Evolutionary conservation across 2,329 filamentous ascomycete species (phyloP).

Genomic region (Emergomyces pasteurianus): DNA sequence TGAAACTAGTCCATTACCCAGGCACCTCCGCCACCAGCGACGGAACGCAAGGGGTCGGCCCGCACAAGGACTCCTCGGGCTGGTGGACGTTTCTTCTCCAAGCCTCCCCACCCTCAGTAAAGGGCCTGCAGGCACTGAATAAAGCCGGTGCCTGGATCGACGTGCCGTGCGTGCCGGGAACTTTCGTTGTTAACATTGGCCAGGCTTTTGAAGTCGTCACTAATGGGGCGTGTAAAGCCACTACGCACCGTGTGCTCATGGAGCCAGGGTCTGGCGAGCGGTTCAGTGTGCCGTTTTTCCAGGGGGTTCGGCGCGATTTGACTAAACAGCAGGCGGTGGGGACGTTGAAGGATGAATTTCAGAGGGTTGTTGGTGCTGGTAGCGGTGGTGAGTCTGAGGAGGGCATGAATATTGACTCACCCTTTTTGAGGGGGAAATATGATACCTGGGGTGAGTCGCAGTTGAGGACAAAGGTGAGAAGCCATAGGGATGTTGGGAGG

Average conservation of each 20-base stretch:
- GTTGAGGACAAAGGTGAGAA: slow-evolving; percentile 42
- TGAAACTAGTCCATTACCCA: slow-evolving; percentile 48
- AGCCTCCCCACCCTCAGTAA: slow-evolving; percentile 39
- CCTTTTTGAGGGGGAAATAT: slow-evolving; percentile 39
- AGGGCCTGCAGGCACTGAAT: slow-evolving; percentile 34
- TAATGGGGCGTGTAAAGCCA: slow-evolving; percentile 34
- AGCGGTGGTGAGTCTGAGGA: slow-evolving; percentile 23
- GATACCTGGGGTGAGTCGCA: slow-evolving; percentile 46
- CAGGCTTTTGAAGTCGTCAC: slow-evolving; percentile 33
- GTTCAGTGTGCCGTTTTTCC: slow-evolving; percentile 35
- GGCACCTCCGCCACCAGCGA: slow-evolving; percentile 14
- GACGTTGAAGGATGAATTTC: slow-evolving; percentile 30
- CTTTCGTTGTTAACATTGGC: slow-evolving; percentile 35
- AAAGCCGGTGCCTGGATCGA: slow-evolving; percentile 32
- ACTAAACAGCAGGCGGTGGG: slow-evolving; percentile 34
- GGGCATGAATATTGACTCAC: slow-evolving; percentile 34
- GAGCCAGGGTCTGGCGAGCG: slow-evolving; percentile 31
- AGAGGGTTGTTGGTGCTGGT: slow-evolving; percentile 1
- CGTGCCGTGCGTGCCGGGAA: slow-evolving; percentile 26
- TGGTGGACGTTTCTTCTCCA: slow-evolving; percentile 56
- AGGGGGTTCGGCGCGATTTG: slow-evolving; percentile 38
- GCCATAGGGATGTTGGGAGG: slow-evolving; percentile 38
- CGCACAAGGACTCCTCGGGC: slow-evolving; percentile 52
- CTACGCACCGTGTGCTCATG: slow-evolving; percentile 31
- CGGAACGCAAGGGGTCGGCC: slow-evolving; percentile 43